phyloP scores from a whole-genome alignment of 1,284 basidiomycete species.

The Ustilago vetiveriae region DNA sequence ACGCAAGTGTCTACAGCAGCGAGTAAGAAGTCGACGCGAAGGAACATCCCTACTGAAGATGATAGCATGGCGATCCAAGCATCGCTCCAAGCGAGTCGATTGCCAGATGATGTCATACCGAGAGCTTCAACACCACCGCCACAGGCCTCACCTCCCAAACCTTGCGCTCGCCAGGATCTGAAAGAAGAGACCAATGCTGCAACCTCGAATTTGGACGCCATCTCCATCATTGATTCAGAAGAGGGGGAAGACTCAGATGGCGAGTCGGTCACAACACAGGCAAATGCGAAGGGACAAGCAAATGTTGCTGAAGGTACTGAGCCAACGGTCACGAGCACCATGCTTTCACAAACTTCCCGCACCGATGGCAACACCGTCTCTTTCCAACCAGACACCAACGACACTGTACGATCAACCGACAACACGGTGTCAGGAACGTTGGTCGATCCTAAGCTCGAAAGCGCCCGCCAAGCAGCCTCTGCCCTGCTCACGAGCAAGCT shows the following conservation, averaged over 20 bases:
- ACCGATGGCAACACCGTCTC: slow-evolving; percentile 20
- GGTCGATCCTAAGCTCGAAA: slow-evolving; percentile 32
- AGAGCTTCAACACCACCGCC: slow-evolving; percentile 32
- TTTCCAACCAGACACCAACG: slow-evolving; percentile 21
- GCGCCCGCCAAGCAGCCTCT: slow-evolving; percentile 31
- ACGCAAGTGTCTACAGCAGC: slow-evolving; percentile 2
- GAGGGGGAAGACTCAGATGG: slow-evolving; percentile 24
- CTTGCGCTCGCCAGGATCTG: background rate
- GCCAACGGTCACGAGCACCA: slow-evolving; percentile 20
- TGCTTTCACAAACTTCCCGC: slow-evolving; percentile 16
- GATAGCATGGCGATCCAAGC: slow-evolving; percentile 38
- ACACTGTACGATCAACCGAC: slow-evolving; percentile 30
- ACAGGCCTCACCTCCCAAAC: slow-evolving; percentile 13
- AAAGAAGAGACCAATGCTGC: background rate
- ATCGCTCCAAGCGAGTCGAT: background rate
- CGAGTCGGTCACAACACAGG: slow-evolving; percentile 12
- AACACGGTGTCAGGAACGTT: slow-evolving; percentile 27
- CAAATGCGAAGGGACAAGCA: too few relatives aligned
- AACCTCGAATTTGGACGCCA: slow-evolving; percentile 1
- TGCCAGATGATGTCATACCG: slow-evolving; percentile 16
- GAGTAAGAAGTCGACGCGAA: slow-evolving; percentile 1
- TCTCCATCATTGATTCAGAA: slow-evolving; percentile 27
- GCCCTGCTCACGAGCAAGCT: slow-evolving; percentile 23
- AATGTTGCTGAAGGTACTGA: slow-evolving; percentile 8
- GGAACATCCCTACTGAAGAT: slow-evolving; percentile 15